Base-by-base conservation (phyloP, 176 grass and related monocot species). In the Tuctoria greenei region DNA sequence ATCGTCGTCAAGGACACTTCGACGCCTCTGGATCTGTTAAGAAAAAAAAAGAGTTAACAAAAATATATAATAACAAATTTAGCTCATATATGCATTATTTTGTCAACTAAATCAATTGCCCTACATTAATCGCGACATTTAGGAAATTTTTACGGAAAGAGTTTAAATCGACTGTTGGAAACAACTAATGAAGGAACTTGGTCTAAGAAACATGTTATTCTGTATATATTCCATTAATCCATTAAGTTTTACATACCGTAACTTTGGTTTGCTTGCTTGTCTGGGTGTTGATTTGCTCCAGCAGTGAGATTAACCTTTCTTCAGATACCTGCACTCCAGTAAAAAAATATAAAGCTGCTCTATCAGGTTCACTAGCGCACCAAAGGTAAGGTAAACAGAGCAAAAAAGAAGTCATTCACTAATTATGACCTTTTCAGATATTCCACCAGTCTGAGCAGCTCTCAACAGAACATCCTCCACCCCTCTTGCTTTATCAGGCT, bases 401-500 rank as follows among this genome's bases (percentile, higher is more conserved):
- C 58, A 18, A 13, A 35, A 84, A 3, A 72, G 44, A 57, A 21
- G 49, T 13, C 3, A 10, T 58, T 4, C 20, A 14, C 16, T 70
- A 35, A 27, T 11, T 39, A 73, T 20, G 68, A 99, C 95, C 92
- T 95, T 99, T 68, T 95, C 95, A 82, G 92, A 64, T 75, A 99
- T 95, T 79, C 90, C 91, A 69, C 96, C 96, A 76, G 71, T 88
- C 66, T 99, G 89, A 60, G 89, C 86, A 80, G 91, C 87, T 86
- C 96, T 92, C 44, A 99, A 78, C 41, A 99, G 26, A 80, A 90
- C 82, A 88, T 99, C 96, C 76, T 99, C 96, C 76, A 99, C 96
- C 2, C 89, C 87, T 89, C 92, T 99, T 46, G 96, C 92, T 82
- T 95, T 99, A 28, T 99, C 96, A 90, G 96, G 92, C 64, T 95